phyloP scores from a whole-genome alignment of 73 alveolate species.

The Paramecium octaurelia region DNA sequence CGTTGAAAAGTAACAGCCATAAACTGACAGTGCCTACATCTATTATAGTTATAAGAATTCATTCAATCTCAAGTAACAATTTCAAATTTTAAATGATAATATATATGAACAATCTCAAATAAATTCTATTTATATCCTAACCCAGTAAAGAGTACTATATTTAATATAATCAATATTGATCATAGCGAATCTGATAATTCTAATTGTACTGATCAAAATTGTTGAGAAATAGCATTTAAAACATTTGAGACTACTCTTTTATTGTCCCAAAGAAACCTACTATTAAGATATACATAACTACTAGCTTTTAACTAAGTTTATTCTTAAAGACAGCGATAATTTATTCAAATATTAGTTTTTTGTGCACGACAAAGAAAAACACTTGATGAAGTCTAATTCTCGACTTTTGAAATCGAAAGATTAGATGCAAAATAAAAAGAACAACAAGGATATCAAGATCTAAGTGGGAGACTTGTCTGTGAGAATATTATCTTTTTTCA shows the following conservation, averaged over 20 bases:
- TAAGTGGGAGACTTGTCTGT: neutral
- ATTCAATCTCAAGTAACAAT: neutral
- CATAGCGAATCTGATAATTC: neutral
- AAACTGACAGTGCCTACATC: neutral
- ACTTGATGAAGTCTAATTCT: neutral
- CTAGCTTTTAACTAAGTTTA: neutral
- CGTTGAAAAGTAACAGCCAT: neutral
- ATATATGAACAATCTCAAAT: neutral
- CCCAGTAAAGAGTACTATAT: neutral
- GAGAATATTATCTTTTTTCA: neutral
- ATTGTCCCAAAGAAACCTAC: neutral
- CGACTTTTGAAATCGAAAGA: neutral
- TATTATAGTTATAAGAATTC: neutral
- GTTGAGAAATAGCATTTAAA: neutral
- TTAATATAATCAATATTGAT: neutral
- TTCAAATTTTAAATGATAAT: neutral
- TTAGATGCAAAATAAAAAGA: neutral
- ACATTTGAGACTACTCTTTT: neutral
- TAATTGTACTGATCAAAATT: neutral
- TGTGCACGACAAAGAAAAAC: neutral
- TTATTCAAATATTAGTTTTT: neutral
- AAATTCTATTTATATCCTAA: neutral
- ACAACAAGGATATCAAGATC: neutral
- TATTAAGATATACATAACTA: neutral
- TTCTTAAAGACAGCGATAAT: neutral